A percentile compares a stretch with the other conserved stretches of the same genome.
Conservation (phyloP, 306 rosid genomes). For the Boehmeria nivea region DNA sequence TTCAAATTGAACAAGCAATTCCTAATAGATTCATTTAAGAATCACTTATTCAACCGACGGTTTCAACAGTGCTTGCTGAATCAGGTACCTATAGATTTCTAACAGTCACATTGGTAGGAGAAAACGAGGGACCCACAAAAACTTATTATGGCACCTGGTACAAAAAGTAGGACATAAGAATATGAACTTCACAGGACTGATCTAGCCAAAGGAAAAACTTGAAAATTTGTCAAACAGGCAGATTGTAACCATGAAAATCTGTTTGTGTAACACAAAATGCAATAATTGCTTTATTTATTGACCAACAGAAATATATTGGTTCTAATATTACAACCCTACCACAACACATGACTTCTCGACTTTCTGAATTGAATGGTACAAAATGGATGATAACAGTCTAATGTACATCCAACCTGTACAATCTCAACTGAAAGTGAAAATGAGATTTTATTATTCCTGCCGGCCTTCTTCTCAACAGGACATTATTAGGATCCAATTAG, state of each 20-base stretch:
- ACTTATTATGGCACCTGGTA: background rate
- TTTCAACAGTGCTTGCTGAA: background rate
- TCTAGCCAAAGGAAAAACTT: background rate
- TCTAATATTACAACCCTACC: background rate
- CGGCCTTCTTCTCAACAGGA: background rate
- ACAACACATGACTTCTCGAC: conserved; percentile 1
- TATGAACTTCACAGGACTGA: background rate
- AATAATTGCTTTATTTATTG: conserved; percentile 2
- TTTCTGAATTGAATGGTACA: background rate
- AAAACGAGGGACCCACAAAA: background rate
- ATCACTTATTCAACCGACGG: background rate
- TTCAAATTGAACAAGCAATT: background rate
- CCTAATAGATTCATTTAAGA: background rate
- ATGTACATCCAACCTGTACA: too few species aligned
- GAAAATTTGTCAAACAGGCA: conserved; percentile 1
- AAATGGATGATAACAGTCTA: too few species aligned
- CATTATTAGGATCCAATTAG: background rate
- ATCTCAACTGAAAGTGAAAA: background rate
- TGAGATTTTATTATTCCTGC: background rate
- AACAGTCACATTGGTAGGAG: background rate
- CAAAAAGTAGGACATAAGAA: background rate
- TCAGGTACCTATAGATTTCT: background rate
- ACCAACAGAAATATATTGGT: background rate
- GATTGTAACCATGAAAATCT: too few species aligned
- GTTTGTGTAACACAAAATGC: background rate